These are phyloP conservation scores for Geranomyces variabilis DNA, from an alignment of 192 early-diverging fungal species.

Conservation along the genomic window DNA sequence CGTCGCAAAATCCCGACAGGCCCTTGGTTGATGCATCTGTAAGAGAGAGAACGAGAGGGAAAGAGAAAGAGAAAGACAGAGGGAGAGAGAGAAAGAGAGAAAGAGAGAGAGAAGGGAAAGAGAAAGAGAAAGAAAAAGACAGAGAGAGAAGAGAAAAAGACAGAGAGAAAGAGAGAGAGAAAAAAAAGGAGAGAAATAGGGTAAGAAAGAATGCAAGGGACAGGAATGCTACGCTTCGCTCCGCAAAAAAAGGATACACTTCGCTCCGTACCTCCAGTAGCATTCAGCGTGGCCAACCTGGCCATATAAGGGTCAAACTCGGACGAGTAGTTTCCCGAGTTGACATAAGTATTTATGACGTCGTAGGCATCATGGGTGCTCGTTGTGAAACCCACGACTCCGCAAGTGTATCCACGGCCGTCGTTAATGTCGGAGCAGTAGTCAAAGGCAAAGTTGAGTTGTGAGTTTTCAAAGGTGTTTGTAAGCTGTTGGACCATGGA, in stretches of 20 bases:
- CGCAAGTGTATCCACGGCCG: slow-evolving; percentile 51
- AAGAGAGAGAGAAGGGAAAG: too few species aligned
- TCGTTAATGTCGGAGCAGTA: slow-evolving; percentile 45
- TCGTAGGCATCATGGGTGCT: slow-evolving; percentile 53
- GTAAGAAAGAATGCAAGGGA: too few species aligned
- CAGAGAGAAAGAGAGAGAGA: too few species aligned
- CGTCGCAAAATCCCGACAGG: slow-evolving; percentile 49
- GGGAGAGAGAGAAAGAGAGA: too few species aligned
- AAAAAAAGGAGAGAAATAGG: too few species aligned
- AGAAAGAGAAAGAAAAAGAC: too few species aligned
- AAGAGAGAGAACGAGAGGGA: too few species aligned
- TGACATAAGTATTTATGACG: slow-evolving; percentile 50
- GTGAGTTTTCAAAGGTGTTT: slow-evolving; percentile 50
- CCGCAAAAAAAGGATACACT: not conserved
- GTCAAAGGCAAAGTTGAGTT: slow-evolving; percentile 42
- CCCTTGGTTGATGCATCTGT: slow-evolving; percentile 38
- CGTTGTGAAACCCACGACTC: slow-evolving; percentile 58
- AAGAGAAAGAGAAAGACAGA: too few species aligned
- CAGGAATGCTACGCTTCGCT: too few species aligned
- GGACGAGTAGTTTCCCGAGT: slow-evolving; percentile 33
- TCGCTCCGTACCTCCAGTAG: not conserved
- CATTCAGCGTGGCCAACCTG: slow-evolving; percentile 28
- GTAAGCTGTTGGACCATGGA: slow-evolving; percentile 51
- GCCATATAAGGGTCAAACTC: slow-evolving; percentile 43
- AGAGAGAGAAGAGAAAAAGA: too few species aligned